Evolutionary conservation across 371 early-diverging fungal genomes (phyloP).

Genomic region (Circinella minor): DNA sequence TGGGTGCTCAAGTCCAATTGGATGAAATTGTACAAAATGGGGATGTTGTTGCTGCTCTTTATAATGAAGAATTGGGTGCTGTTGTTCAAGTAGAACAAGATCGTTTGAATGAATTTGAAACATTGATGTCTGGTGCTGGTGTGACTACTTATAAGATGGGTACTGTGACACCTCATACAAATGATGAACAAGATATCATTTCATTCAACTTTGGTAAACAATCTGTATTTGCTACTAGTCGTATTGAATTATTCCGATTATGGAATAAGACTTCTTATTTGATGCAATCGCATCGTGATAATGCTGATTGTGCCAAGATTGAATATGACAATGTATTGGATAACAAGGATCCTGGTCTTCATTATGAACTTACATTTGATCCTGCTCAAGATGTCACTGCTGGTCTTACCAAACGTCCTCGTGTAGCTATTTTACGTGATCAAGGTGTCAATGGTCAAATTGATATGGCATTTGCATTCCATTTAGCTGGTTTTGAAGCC

Average conservation of each 20-base stretch:
- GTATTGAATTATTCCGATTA: slow-evolving; percentile 73
- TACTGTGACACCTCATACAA: slow-evolving; percentile 43
- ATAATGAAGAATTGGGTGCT: slow-evolving; percentile 96
- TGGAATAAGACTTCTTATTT: slow-evolving; percentile 93
- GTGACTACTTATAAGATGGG: slow-evolving; percentile 77
- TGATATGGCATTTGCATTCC: slow-evolving; percentile 95
- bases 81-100: slow-evolving; percentile 83
- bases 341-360: slow-evolving; percentile 77
- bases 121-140: slow-evolving; percentile 53
- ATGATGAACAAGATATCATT: slow-evolving; percentile 49
- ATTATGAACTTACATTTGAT: slow-evolving; percentile 79
- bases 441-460: slow-evolving; percentile 96
- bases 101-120: slow-evolving; percentile 61
- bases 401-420: slow-evolving; percentile 56
- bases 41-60: slow-evolving; percentile 74
- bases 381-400: slow-evolving; percentile 56
- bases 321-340: slow-evolving; percentile 80
- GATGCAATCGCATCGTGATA: slow-evolving; percentile 91
- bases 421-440: slow-evolving; percentile 94
- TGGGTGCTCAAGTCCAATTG: slow-evolving; percentile 76
- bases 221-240: slow-evolving; percentile 50
- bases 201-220: slow-evolving; percentile 44
- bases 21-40: slow-evolving; percentile 45
- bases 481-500: slow-evolving; percentile 87
- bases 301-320: slow-evolving; percentile 83